Base-by-base conservation (phyloP, 2,329 filamentous ascomycete species). In the Aureobasidium uvarum region DNA sequence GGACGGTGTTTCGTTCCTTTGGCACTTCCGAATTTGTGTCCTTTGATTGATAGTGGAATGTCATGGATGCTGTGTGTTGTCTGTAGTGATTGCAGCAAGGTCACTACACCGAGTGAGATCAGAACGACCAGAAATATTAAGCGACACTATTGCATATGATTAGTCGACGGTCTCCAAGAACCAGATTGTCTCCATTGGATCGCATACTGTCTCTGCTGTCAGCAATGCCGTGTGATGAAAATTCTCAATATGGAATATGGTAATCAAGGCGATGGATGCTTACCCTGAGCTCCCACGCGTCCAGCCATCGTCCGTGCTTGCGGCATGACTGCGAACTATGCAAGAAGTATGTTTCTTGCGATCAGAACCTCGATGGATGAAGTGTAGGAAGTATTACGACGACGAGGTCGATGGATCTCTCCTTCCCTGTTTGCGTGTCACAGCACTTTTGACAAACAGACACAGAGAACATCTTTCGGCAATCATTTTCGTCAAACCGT, bases 271-370 rank as follows among this genome's bases (percentile, higher is more conserved):
- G 20, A 8, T 45, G 38, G 16, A 59, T 36, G 45, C 45, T 62
- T 39, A 62, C 58, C 58, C 58, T 50, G 58, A 14, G 58, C 33
- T 51, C 43, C 56, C 56, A 43, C 41, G 5, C 41, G 41, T 60
- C 41, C 56, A 38, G 45, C 38, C 45, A 51, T 62, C 58, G 43
- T 62, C 58, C 45, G 45, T 62, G 58, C 58, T 62, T 62, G 33
- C 45, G 56, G 56, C 56, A 60, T 60, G 16, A 13, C 38, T 16
- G 23, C 23, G 18, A 50, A 46, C 55, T 36, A 59, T 59, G 39
- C 55, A 31, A 38, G 20, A 60, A 48, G 41, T 46, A 23, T 36
- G 18, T 45, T 33, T 46, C 36, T 7, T 8, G 7, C 20, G 3
- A 5, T n/a, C 18, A 46, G 13, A 25, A 25, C 7, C 39, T 45